Conservation (phyloP, 2,329 filamentous ascomycete species). For the Macrophomina phaseolina region DNA sequence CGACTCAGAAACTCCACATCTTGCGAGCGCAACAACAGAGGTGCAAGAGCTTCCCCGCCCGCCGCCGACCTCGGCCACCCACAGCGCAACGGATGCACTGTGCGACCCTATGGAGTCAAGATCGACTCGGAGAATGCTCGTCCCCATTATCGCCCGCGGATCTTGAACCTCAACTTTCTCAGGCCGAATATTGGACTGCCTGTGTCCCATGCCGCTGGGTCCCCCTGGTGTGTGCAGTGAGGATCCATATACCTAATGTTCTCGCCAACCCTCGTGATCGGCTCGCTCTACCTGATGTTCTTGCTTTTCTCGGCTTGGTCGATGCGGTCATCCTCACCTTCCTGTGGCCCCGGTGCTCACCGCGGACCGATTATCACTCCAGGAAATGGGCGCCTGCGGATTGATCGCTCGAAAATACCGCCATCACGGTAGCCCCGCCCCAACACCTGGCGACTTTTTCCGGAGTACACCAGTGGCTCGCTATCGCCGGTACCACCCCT, state of each 20-base stretch:
- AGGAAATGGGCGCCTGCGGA: background rate
- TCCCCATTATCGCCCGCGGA: background rate
- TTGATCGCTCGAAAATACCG: background rate
- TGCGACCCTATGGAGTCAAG: background rate
- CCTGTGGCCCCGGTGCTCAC: background rate
- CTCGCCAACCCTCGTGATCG: background rate
- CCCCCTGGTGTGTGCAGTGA: background rate
- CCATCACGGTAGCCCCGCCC: background rate
- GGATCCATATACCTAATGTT: conserved; percentile 4
- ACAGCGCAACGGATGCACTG: conserved; percentile 1
- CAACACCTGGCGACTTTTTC: background rate
- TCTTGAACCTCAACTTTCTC: background rate
- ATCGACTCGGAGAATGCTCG: background rate
- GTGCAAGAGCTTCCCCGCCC: background rate
- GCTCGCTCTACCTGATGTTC: background rate
- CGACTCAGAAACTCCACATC: conserved; percentile 10
- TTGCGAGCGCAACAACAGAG: background rate
- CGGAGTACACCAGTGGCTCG: background rate
- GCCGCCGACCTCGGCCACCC: conserved; percentile 6
- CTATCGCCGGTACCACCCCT: background rate
- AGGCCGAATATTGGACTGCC: background rate
- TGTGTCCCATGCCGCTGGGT: background rate
- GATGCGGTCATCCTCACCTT: background rate
- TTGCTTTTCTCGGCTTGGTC: background rate
- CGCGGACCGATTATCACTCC: background rate